Evolutionary conservation across 805 yeast species (phyloP), one percentile per base, ranked within the genome.

Genomic region (Wickerhamiella bombiphila): DNA sequence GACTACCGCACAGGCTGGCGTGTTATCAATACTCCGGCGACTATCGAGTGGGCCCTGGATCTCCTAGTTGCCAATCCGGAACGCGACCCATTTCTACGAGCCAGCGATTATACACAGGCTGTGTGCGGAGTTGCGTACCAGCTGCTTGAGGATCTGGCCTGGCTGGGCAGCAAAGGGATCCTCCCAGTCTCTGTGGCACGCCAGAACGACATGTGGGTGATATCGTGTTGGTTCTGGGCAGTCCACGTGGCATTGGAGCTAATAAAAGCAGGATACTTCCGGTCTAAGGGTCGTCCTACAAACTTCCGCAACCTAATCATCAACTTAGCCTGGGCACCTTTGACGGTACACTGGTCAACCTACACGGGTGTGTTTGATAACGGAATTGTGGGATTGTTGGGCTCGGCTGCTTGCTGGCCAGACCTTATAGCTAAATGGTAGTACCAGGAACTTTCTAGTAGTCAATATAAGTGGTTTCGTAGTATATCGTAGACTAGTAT

Each of bases 261-360:
- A 11, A 39, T 47, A 29, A 49, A 50, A 38, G 29, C 34, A 14
- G 45, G 47, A 13, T 39, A 48, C 39, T 40, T 47, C 42, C 42
- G 34, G 29, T 38, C 31, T 26, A 37, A 30, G 16, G 42, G 47
- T 29, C 41, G 36, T 32, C 43, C 47, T 1, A 40, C 40, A 20
- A 39, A 34, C 21, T 25, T 32, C 26, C 46, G 50, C 32, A 42
- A 46, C 28, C 41, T 61, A 16, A 37, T 56, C 13, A 56, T 56
- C 40, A 60, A 61, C 41, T 41, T 55, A n/a, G 59, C 61, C 15
- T 64, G 63, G 54, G 50, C 59, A 28, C 68, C 68, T 4, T 46
- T 63, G 33, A 58, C 67, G 3, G 46, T 58, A 29, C 68, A 63
- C 46, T 63, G 68, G 68, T 59, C 65, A 2, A 43, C 57, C 8